phyloP scores from a whole-genome alignment of 2,329 filamentous ascomycete species.

The Fusarium burgessii region DNA sequence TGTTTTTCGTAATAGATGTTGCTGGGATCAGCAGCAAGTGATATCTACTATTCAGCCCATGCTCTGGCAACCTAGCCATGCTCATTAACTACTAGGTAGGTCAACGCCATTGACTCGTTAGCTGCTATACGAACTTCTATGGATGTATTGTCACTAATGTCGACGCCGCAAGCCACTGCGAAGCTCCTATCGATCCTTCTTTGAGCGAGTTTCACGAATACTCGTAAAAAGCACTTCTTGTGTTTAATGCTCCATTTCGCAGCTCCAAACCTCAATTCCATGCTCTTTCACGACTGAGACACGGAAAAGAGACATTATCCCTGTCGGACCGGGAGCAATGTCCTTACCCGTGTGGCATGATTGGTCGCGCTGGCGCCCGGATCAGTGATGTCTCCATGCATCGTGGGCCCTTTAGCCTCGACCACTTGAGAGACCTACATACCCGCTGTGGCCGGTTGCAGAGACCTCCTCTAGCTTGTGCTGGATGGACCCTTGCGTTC shows the following conservation, averaged over 20 bases:
- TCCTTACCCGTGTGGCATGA: slow-evolving; percentile 40
- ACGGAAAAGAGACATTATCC: slow-evolving; percentile 34
- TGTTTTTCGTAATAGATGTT: neutral
- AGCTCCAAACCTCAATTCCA: slow-evolving; percentile 18
- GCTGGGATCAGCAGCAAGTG: neutral
- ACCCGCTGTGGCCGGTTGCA: slow-evolving; percentile 42
- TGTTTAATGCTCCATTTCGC: neutral
- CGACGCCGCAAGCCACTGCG: neutral
- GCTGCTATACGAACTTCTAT: neutral
- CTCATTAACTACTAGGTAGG: neutral
- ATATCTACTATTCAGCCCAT: neutral
- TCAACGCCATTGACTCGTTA: slow-evolving; percentile 1
- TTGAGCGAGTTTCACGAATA: neutral
- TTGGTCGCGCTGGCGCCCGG: slow-evolving; percentile 54
- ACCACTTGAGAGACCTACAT: slow-evolving; percentile 48
- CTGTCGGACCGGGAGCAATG: slow-evolving; percentile 34
- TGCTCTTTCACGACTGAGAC: slow-evolving; percentile 28
- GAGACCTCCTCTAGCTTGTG: slow-evolving; percentile 32
- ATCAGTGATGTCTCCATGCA: slow-evolving; percentile 45
- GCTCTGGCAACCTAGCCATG: slow-evolving; percentile 1
- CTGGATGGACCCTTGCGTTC: slow-evolving; percentile 34
- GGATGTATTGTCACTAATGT: neutral
- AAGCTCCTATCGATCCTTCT: neutral
- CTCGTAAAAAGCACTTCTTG: slow-evolving; percentile 8
- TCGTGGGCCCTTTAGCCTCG: slow-evolving; percentile 38